Percentiles rank a stretch among this genome's conserved stretches.
Evolutionary conservation across 1,284 basidiomycete genomes (phyloP).

Genomic region (Malassezia equina): DNA sequence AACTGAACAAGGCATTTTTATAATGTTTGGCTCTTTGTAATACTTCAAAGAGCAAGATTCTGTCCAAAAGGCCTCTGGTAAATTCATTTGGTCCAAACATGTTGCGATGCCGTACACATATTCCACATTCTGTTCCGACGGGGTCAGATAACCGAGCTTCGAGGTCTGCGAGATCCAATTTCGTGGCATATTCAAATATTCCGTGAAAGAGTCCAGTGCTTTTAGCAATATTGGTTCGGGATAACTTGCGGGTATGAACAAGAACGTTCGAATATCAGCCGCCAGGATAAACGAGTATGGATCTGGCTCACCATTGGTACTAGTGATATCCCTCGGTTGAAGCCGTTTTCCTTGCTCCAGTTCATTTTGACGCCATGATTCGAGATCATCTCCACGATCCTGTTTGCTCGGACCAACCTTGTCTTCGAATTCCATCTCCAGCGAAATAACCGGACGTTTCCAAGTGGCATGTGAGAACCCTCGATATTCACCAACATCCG

Average conservation of each 20-base stretch:
- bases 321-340: neutral
- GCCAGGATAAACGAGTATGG: slow-evolving; percentile 10
- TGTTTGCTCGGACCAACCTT: neutral
- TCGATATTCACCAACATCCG: neutral
- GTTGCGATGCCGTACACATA: neutral
- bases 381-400: neutral
- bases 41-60: neutral
- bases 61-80: neutral
- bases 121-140: neutral
- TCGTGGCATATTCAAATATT: neutral
- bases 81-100: neutral
- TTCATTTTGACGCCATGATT: neutral
- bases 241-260: neutral
- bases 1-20: neutral
- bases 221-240: neutral
- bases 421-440: neutral
- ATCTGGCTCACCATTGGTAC: neutral
- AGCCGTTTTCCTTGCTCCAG: neutral
- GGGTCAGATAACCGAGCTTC: neutral
- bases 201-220: neutral
- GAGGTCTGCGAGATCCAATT: neutral
- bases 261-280: neutral
- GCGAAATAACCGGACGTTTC: neutral
- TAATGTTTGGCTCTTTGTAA: neutral
- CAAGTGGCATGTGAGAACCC: slow-evolving; percentile 1